phyloP scores from a whole-genome alignment of 345 rosid genomes.

The Camelina hispida region DNA sequence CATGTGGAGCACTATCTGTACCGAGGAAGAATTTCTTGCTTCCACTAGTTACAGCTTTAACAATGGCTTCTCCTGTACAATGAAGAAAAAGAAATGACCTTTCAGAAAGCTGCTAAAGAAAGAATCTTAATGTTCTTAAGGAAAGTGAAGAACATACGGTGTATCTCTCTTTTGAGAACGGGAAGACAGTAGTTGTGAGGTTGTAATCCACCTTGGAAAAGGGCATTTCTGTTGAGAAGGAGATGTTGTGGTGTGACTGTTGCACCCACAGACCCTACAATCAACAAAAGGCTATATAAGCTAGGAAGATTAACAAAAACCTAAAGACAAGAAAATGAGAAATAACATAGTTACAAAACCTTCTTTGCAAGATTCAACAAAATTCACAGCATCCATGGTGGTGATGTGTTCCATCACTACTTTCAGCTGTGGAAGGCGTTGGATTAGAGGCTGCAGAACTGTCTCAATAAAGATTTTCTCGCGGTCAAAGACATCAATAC shows the following conservation, averaged over 20 bases:
- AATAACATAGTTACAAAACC: slow-evolving; percentile 48
- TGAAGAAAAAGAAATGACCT: slow-evolving; percentile 11
- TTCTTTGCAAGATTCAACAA: slow-evolving; percentile 82
- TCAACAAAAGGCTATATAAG: slow-evolving; percentile 17
- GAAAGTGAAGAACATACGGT: slow-evolving; percentile 55
- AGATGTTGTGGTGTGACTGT: slow-evolving; percentile 98
- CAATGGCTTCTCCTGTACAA: slow-evolving; percentile 79
- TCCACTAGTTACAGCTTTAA: slow-evolving; percentile 90
- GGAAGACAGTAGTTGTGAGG: slow-evolving; percentile 97
- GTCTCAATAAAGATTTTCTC: slow-evolving; percentile 88
- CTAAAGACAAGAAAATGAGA: not conserved
- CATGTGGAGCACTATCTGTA: slow-evolving; percentile 99
- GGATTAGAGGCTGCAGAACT: slow-evolving; percentile 70
- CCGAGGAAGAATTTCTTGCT: slow-evolving; percentile 89
- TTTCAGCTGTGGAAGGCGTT: slow-evolving; percentile 73
- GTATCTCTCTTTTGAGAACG: slow-evolving; percentile 89
- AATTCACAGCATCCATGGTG: slow-evolving; percentile 80
- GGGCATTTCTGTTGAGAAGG: slow-evolving; percentile 85
- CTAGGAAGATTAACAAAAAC: not conserved
- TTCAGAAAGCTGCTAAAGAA: slow-evolving; percentile 4
- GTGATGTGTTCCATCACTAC: slow-evolving; percentile 96
- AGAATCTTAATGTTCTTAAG: not conserved
- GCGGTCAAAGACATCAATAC: slow-evolving; percentile 86
- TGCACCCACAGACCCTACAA: slow-evolving; percentile 75
- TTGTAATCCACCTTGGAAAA: slow-evolving; percentile 93